A percentile compares a stretch with the other conserved stretches of the same genome.
phyloP scores from a whole-genome alignment of 139 green algal genomes.

The Gonium pectorale region DNA sequence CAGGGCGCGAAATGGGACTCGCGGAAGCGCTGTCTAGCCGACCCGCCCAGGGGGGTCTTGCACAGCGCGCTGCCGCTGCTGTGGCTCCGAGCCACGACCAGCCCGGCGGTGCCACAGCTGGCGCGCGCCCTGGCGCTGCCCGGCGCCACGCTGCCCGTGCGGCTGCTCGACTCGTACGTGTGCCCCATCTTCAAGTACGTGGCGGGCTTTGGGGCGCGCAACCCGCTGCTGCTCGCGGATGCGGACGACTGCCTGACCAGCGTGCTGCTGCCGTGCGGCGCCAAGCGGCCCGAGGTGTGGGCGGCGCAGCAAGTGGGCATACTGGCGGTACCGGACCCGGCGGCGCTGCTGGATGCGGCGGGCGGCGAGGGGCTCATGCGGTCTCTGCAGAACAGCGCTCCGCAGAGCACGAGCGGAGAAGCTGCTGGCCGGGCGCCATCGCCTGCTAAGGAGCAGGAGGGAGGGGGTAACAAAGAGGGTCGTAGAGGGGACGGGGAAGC shows the following conservation, averaged over 20 bases:
- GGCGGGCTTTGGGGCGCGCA: background rate
- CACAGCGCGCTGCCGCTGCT: constrained; percentile 55
- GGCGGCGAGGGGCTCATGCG: too few relatives aligned
- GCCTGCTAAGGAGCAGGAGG: too few relatives aligned
- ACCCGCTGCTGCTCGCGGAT: constrained; percentile 16
- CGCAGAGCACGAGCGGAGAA: background rate
- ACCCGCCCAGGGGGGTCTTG: constrained; percentile 29
- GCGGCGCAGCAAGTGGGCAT: constrained; percentile 14
- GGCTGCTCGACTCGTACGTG: constrained; percentile 36
- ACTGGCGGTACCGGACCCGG: constrained; percentile 3
- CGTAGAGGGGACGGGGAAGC: too few relatives aligned
- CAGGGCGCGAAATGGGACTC: constrained; percentile 48
- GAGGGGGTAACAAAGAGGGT: too few relatives aligned
- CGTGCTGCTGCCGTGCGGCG: constrained; percentile 44
- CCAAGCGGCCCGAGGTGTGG: constrained; percentile 34
- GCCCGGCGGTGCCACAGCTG: constrained; percentile 26
- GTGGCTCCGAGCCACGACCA: constrained; percentile 48
- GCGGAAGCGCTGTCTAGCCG: background rate
- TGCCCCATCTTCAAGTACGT: constrained; percentile 54
- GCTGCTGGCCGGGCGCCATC: too few relatives aligned
- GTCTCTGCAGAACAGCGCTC: background rate
- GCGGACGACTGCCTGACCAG: constrained; percentile 54
- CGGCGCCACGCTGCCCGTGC: background rate
- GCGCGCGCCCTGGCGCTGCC: constrained; percentile 27
- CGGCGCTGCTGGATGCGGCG: background rate